phyloP scores from a whole-genome alignment of 176 grass and related monocot genomes.

The Elymus sibiricus region DNA sequence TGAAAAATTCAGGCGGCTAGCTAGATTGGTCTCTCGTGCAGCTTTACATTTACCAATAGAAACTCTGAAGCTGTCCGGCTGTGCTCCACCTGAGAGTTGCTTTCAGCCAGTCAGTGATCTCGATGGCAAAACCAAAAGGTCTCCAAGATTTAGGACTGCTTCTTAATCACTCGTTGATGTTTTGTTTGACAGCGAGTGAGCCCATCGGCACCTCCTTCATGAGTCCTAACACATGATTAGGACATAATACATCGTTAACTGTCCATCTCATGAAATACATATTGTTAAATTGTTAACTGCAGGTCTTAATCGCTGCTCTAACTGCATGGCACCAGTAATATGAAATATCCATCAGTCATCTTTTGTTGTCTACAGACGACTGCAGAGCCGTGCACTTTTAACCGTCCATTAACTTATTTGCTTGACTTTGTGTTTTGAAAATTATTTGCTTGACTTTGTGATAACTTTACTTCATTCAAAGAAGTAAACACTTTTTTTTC shows the following conservation, averaged over 20 bases:
- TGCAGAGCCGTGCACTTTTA: background rate
- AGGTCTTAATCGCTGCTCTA: background rate
- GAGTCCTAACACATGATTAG: background rate
- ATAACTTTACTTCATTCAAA: no score
- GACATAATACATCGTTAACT: background rate
- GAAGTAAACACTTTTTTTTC: no score
- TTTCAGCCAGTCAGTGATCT: no score
- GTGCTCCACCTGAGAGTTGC: no score
- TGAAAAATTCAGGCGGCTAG: no score
- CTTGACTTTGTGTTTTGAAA: background rate
- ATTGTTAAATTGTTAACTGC: background rate
- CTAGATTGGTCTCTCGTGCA: background rate
- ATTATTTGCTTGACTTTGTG: no score
- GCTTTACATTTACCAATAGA: background rate
- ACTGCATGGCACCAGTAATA: background rate
- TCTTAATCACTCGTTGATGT: background rate
- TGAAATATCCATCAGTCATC: no score
- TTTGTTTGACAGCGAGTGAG: background rate
- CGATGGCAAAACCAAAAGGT: no score
- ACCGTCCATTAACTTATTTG: no score
- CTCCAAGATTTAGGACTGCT: background rate
- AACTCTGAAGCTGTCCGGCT: background rate
- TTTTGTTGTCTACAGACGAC: background rate
- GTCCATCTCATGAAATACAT: background rate
- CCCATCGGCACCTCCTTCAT: background rate